Evolutionary conservation across 345 rosid genomes (phyloP).

Genomic region (Linum trigynum): DNA sequence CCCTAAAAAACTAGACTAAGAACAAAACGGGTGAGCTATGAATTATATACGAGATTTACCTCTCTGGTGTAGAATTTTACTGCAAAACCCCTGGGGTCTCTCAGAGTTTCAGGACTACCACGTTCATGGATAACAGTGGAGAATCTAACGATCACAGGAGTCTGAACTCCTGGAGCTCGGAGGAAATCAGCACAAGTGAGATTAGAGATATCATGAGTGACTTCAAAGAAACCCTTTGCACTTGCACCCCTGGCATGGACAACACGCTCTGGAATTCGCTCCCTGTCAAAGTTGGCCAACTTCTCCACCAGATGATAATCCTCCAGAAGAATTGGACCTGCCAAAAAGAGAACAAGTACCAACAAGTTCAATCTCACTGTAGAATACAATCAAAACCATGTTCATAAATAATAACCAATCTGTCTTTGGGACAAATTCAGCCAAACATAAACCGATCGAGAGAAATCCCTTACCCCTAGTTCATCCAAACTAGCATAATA

Average conservation of each 20-base stretch:
- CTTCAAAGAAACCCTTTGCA: constrained; percentile 98
- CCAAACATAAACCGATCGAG: too few species aligned
- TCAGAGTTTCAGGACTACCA: constrained; percentile 95
- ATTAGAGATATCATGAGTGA: constrained; percentile 73
- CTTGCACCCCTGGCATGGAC: constrained; percentile 99
- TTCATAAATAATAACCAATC: not conserved
- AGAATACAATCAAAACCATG: not conserved
- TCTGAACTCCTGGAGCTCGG: constrained; percentile 83
- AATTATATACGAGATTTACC: constrained; percentile 27
- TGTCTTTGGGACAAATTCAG: not conserved
- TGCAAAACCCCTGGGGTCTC: constrained; percentile 97
- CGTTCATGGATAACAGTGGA: constrained; percentile 97
- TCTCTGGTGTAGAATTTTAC: constrained; percentile 97
- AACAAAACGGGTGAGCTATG: not conserved
- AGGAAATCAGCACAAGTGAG: constrained; percentile 93
- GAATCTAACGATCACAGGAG: constrained; percentile 93
- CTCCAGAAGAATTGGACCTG: constrained; percentile 94
- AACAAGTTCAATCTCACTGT: not conserved
- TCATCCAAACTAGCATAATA: too few species aligned
- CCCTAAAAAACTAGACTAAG: not conserved
- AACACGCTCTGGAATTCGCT: constrained; percentile 93
- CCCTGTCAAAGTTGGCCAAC: constrained; percentile 86
- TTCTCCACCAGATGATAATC: constrained; percentile 94
- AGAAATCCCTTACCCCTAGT: too few species aligned
- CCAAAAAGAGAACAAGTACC: not conserved